phyloP scores from a whole-genome alignment of 352 stramenopile genomes.

The Phytophthora pisi region DNA sequence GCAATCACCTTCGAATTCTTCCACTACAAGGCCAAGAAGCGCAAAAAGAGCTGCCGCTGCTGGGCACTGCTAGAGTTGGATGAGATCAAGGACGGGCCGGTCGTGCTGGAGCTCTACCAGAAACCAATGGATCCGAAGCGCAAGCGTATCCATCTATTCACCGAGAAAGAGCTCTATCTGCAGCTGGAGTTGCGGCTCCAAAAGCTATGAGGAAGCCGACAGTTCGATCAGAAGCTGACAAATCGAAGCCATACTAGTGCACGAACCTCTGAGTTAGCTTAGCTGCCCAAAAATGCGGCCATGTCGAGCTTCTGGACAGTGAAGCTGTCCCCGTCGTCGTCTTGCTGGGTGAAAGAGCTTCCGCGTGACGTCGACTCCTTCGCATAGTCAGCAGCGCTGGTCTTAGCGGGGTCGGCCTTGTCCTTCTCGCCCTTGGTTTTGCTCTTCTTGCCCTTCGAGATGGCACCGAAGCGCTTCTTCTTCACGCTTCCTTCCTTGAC shows the following conservation, averaged over 20 bases:
- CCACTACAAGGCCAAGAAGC: constrained; percentile 81
- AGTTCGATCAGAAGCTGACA: background rate
- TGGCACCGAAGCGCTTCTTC: constrained; percentile 45
- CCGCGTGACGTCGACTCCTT: constrained; percentile 47
- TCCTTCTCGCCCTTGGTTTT: constrained; percentile 41
- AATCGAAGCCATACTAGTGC: background rate
- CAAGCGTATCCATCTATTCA: constrained; percentile 76
- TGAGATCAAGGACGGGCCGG: constrained; percentile 45
- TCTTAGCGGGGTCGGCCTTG: constrained; percentile 35
- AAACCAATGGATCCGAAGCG: constrained; percentile 73
- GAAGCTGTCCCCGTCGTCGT: constrained; percentile 57
- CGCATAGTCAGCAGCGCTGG: constrained; percentile 2
- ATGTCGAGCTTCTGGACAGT: constrained; percentile 82
- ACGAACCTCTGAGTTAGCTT: constrained; percentile 3
- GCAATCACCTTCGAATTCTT: constrained; percentile 76
- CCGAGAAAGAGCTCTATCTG: constrained; percentile 73
- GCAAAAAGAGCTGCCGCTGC: constrained; percentile 79
- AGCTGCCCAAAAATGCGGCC: constrained; percentile 66
- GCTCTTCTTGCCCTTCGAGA: constrained; percentile 46
- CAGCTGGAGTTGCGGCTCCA: constrained; percentile 50
- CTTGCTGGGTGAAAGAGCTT: constrained; percentile 45
- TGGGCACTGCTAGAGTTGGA: constrained; percentile 79
- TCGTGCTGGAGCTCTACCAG: constrained; percentile 68
- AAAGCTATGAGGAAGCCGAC: constrained; percentile 23
- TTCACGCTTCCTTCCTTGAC: constrained; percentile 52